A percentile compares a stretch with the other conserved stretches of the same genome.
Conservation (phyloP, 2,329 filamentous ascomycete species). For the Diaporthe nobilis region DNA sequence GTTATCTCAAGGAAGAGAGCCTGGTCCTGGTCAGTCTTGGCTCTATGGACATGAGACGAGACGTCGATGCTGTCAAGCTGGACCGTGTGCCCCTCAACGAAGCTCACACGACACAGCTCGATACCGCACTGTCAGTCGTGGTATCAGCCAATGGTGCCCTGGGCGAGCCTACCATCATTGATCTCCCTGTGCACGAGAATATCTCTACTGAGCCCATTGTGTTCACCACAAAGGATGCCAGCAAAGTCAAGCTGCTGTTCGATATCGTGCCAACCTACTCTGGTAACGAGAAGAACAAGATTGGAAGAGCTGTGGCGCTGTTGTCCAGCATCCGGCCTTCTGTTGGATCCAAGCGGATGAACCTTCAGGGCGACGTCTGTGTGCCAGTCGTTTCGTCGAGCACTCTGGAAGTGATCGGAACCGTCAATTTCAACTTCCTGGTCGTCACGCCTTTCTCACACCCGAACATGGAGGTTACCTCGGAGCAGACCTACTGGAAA, state of each 20-base stretch:
- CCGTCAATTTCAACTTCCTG: constrained; percentile 96
- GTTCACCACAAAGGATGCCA: constrained; percentile 83
- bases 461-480: constrained; percentile 92
- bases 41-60: constrained; percentile 93
- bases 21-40: constrained; percentile 94
- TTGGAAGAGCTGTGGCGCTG: constrained; percentile 90
- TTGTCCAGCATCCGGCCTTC: constrained; percentile 88
- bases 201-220: constrained; percentile 94
- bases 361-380: constrained; percentile 90
- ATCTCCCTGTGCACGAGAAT: constrained; percentile 93
- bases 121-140: constrained; percentile 93
- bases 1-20: constrained; percentile 90
- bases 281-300: constrained; percentile 87
- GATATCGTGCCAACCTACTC: constrained; percentile 97
- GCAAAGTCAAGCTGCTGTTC: constrained; percentile 90
- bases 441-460: constrained; percentile 95
- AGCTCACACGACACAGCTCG: constrained; percentile 92
- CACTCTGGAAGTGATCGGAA: constrained; percentile 90
- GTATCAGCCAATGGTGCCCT: constrained; percentile 87
- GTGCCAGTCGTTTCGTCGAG: constrained; percentile 87
- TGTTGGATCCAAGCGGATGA: constrained; percentile 89
- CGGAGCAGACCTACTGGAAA: constrained; percentile 96
- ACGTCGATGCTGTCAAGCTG: constrained; percentile 83
- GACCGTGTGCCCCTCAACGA: constrained; percentile 90
- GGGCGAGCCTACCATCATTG: constrained; percentile 90